phyloP scores from a whole-genome alignment of 2,329 filamentous ascomycete genomes.

The Dactylellina haptotyla region DNA sequence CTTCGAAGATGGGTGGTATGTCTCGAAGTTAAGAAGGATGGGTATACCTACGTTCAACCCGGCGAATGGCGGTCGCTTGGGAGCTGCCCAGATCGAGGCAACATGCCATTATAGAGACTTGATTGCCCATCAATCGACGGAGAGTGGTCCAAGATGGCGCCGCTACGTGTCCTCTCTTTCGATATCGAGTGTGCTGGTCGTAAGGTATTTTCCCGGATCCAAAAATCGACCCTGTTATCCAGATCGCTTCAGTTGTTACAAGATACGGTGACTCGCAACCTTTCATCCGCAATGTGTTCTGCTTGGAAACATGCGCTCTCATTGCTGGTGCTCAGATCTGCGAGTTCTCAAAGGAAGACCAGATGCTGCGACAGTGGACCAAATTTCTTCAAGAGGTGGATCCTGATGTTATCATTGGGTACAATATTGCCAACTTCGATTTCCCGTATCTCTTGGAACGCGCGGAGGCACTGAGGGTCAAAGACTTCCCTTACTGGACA shows the following conservation, averaged over 20 bases:
- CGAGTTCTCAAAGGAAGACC: constrained; percentile 80
- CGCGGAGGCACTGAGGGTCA: constrained; percentile 82
- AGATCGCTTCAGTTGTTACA: constrained; percentile 96
- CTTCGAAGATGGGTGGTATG: constrained; percentile 85
- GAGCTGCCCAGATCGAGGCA: constrained; percentile 96
- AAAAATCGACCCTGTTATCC: constrained; percentile 90
- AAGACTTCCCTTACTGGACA: constrained; percentile 86
- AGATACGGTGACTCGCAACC: constrained; percentile 94
- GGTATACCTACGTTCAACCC: constrained; percentile 74
- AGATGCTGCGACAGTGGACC: constrained; percentile 93
- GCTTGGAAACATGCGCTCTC: constrained; percentile 86
- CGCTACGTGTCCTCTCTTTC: constrained; percentile 89
- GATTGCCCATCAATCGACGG: constrained; percentile 86
- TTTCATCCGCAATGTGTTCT: constrained; percentile 96
- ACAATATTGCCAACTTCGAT: constrained; percentile 99
- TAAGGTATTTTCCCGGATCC: constrained; percentile 95
- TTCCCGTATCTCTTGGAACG: constrained; percentile 94
- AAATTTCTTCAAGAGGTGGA: constrained; percentile 90
- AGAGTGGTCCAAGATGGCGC: constrained; percentile 98
- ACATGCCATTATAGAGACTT: constrained; percentile 82
- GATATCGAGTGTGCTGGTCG: constrained; percentile 98
- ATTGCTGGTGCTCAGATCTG: constrained; percentile 96
- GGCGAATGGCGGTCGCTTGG: constrained; percentile 73
- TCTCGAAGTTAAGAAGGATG: constrained; percentile 77
- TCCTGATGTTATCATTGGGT: constrained; percentile 96